Evolutionary conservation across 2,329 filamentous ascomycete genomes (phyloP), one percentile per base, ranked within the genome.

Genomic region (Ceratocystis cacaofunesta): DNA sequence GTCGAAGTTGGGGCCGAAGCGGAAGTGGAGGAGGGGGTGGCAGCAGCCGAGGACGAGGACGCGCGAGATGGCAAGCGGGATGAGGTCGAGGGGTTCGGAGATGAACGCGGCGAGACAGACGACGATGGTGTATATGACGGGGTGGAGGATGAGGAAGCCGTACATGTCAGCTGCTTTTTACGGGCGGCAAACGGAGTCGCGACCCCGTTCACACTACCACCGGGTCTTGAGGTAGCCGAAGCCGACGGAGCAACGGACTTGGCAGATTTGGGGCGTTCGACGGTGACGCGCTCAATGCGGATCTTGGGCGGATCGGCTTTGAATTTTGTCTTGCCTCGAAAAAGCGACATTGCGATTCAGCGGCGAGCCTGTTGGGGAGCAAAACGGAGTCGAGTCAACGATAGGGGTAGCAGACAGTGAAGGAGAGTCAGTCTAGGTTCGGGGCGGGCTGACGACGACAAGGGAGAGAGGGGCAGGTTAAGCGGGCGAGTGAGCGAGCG

Each of bases 221-320:
- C 52, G 15, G 28, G 6, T 25, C 52, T 58, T n/a, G 52, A 22
- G 41, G 36, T 70, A 25, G 74, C 71, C 22, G 74, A 69, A 36
- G 73, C 72, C 52, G 72, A 74, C 28, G 74, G 74, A 65, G 72
- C 71, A 46, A 75, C 71, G 19, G 73, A 70, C 41, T 72, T 70
- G 69, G 74, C 76, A 6, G 74, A 73, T 60, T 74, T 75, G 7
- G 75, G 75, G 58, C 75, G 74, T 3, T 76, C 76, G 70, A 82
- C 75, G 64, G 76, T 73, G 66, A 82, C 79, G 69, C 78, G 79
- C 71, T 83, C 79, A 70, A 81, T 78, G 68, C 79, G 78, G 70
- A 82, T 77, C 67, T 76, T 77, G 66, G 78, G 77, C 64, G 77
- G 75, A 68, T 79, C 77, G 69, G 77, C 74, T 73, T 82, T 81